Conservation (phyloP, 139 green algal species). For the Diplosphaera chodatii region DNA sequence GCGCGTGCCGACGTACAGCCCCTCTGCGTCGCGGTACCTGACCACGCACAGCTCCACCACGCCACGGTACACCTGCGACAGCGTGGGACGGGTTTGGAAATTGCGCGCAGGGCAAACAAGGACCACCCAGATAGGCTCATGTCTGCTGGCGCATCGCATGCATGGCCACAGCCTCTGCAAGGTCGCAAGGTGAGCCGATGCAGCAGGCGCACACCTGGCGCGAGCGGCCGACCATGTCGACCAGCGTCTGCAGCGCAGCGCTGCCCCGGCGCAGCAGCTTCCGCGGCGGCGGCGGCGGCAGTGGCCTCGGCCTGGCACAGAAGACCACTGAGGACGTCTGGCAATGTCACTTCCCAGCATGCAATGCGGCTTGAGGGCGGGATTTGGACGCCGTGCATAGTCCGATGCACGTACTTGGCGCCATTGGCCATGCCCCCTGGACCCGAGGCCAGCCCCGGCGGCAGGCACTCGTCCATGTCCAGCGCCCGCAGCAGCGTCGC, state of each 20-base stretch:
- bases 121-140: no score
- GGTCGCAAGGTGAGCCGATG: no score
- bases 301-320: neutral
- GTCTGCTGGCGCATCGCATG: no score
- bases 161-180: no score
- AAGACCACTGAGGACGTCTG: no score
- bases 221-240: constrained; percentile 33
- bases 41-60: constrained; percentile 51
- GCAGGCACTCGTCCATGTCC: constrained; percentile 61
- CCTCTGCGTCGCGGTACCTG: constrained; percentile 42
- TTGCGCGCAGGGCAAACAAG: no score
- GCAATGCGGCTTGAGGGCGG: no score
- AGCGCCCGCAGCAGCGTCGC: constrained; percentile 54
- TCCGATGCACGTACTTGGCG: no score
- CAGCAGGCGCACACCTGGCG: neutral
- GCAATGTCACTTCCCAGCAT: no score
- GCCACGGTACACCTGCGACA: constrained; percentile 50
- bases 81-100: no score
- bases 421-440: neutral
- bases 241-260: constrained; percentile 31
- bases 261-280: constrained; percentile 15
- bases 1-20: constrained; percentile 39
- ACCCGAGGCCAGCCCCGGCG: constrained; percentile 1
- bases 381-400: no score
- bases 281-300: constrained; percentile 2